Evolutionary conservation across 805 yeast genomes (phyloP), one percentile per base, ranked within the genome.

Genomic region (Saturnispora hagleri): DNA sequence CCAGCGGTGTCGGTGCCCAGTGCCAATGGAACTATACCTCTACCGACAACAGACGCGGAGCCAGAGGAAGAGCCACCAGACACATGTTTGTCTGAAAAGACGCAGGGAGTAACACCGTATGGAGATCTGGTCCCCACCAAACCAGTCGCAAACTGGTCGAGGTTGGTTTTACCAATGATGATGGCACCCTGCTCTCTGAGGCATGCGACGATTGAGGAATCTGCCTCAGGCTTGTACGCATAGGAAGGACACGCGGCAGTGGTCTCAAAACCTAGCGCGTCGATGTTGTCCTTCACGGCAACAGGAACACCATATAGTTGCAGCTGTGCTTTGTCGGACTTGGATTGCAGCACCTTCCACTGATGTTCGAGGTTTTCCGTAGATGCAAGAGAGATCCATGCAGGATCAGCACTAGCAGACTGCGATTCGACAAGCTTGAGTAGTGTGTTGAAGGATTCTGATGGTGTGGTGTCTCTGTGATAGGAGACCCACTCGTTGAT

Each of bases 1-100:
- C 99, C 99, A 9, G 99, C 99, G 36, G 99, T 91, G 65, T 91
- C 99, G 5, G 98, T 93, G 36, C 97, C 97, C 59, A 91, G 73
- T 1, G 97, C 77, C 47, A 91, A 62, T 34, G 98, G 97, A 17
- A 88, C 97, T 46, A 82, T 73, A 53, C 98, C 98, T 58, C 89
- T 77, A 20, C 89, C 91, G 18, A 89, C 97, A 22, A 84, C 90
- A 13, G 84, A 81, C 5, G 96, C 95, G n/a, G 96, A 88, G 12
- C 99, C 99, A 0, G 97, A 89, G 38, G 95, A 84, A 2, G 97
- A 89, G 31, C 99, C 99, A 48, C 99, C 99, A 51, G 89, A 79
- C 17, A 91, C 97, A 63, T 89, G 89, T 46, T 80, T 73, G 47
- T 74, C 70, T 58, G 84, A 73, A 67, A 91, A 89, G 1, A 91